Percentiles rank a stretch among this genome's conserved stretches.
These are phyloP conservation scores for Cadophora malorum DNA, from an alignment of 2,329 filamentous ascomycete species.

Conservation along the genomic window DNA sequence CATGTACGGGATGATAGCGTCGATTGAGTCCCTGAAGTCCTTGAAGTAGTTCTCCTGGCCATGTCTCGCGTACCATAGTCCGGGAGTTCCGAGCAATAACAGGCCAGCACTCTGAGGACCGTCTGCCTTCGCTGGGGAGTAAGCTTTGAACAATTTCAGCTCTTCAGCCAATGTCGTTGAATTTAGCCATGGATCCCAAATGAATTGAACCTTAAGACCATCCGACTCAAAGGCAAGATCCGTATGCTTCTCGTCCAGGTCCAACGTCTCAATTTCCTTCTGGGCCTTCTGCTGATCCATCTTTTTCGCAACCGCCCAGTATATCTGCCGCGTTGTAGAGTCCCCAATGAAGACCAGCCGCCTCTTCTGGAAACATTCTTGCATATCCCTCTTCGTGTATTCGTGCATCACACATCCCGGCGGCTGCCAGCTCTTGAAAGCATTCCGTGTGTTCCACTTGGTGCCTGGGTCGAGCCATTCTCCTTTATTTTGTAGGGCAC, in stretches of 20 bases:
- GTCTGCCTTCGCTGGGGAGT: slow-evolving; percentile 28
- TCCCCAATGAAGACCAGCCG: slow-evolving; percentile 67
- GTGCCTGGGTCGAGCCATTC: slow-evolving; percentile 53
- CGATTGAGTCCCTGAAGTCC: slow-evolving; percentile 54
- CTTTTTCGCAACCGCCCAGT: slow-evolving; percentile 60
- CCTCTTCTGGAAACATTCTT: slow-evolving; percentile 57
- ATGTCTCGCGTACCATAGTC: slow-evolving; percentile 61
- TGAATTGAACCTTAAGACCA: slow-evolving; percentile 58
- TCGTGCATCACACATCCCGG: slow-evolving; percentile 63
- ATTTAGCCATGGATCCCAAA: slow-evolving; percentile 70
- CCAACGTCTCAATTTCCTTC: slow-evolving; percentile 46
- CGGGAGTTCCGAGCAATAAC: slow-evolving; percentile 59
- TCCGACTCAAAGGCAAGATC: slow-evolving; percentile 53
- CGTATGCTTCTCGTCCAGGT: slow-evolving; percentile 49
- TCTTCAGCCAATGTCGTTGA: slow-evolving; percentile 52
- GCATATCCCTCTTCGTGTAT: slow-evolving; percentile 59
- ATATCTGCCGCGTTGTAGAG: slow-evolving; percentile 64
- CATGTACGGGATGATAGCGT: slow-evolving; percentile 51
- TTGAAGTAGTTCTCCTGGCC: slow-evolving; percentile 53
- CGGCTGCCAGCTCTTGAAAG: slow-evolving; percentile 62
- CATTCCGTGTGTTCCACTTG: slow-evolving; percentile 37
- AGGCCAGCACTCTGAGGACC: slow-evolving; percentile 50
- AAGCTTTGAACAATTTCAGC: slow-evolving; percentile 48
- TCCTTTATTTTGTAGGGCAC: slow-evolving; percentile 56
- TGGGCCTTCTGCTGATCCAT: slow-evolving; percentile 52